Conservation (phyloP, 495 filamentous ascomycete genomes). For the Peziza echinospora region DNA sequence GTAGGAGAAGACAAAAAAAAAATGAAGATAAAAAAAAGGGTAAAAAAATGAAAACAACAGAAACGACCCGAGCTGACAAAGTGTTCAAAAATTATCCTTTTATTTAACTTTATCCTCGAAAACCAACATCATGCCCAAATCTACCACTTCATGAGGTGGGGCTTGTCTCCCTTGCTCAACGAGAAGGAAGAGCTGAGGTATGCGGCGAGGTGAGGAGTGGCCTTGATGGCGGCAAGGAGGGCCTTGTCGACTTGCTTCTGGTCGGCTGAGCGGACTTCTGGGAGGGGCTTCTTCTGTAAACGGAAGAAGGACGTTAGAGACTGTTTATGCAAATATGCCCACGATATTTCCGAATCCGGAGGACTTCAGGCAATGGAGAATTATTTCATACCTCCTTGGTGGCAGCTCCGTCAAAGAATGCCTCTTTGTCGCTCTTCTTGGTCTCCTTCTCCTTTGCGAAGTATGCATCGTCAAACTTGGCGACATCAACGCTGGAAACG, state of each 20-base stretch:
- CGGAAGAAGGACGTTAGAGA: neutral
- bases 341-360: neutral
- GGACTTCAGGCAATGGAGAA: constrained; percentile 1
- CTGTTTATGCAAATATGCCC: too few relatives aligned
- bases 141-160: constrained; percentile 93
- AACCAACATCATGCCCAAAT: neutral
- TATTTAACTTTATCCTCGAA: neutral
- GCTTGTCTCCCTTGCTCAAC: constrained; percentile 92
- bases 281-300: constrained; percentile 80
- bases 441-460: constrained; percentile 84
- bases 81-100: neutral
- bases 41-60: neutral
- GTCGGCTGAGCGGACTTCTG: constrained; percentile 73
- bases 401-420: constrained; percentile 97
- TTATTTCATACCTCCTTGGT: constrained; percentile 69
- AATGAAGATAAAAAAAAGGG: neutral
- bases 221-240: constrained; percentile 79
- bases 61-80: too few relatives aligned
- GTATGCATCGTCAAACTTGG: constrained; percentile 71
- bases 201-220: constrained; percentile 66
- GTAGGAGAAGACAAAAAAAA: neutral
- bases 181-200: constrained; percentile 88
- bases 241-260: constrained; percentile 96
- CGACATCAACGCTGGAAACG: constrained; percentile 57
- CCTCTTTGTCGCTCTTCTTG: constrained; percentile 80